phyloP scores from a whole-genome alignment of 2,329 filamentous ascomycete species.

The Ascochyta viciae-villosae region DNA sequence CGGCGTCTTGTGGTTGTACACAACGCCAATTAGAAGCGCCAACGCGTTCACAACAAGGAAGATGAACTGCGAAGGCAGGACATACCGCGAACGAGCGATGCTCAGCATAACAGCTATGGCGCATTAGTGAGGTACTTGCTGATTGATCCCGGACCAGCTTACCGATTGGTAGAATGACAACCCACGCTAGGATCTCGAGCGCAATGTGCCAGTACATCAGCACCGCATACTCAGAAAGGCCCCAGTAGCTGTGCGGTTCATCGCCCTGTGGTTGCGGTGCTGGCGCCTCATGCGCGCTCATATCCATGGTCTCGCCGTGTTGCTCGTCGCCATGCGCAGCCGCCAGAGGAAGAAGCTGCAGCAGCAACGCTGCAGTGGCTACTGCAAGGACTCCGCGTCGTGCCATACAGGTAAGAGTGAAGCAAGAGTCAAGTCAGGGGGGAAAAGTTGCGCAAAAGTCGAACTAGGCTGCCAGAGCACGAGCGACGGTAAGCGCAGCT shows the following conservation, averaged over 20 bases:
- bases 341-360: constrained; percentile 50
- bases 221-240: constrained; percentile 59
- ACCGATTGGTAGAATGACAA: constrained; percentile 76
- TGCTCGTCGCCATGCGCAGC: constrained; percentile 52
- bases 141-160: constrained; percentile 45
- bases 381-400: constrained; percentile 27
- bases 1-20: constrained; percentile 80
- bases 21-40: constrained; percentile 49
- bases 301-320: constrained; percentile 33
- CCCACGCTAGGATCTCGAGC: constrained; percentile 75
- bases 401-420: constrained; percentile 37
- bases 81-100: constrained; percentile 77
- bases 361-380: constrained; percentile 49
- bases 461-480: constrained; percentile 1
- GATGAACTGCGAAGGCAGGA: constrained; percentile 70
- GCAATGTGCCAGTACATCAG: constrained; percentile 74
- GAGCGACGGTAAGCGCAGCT: constrained; percentile 2
- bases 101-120: constrained; percentile 81
- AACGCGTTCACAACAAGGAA: constrained; percentile 54
- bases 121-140: constrained; percentile 32
- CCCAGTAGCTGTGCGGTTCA: constrained; percentile 64
- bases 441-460: background rate
- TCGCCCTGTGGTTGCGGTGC: constrained; percentile 23
- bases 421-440: background rate
- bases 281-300: constrained; percentile 33